Base-by-base conservation (phyloP, 2,329 filamentous ascomycete species). In the Paramyrothecium sp. region DNA sequence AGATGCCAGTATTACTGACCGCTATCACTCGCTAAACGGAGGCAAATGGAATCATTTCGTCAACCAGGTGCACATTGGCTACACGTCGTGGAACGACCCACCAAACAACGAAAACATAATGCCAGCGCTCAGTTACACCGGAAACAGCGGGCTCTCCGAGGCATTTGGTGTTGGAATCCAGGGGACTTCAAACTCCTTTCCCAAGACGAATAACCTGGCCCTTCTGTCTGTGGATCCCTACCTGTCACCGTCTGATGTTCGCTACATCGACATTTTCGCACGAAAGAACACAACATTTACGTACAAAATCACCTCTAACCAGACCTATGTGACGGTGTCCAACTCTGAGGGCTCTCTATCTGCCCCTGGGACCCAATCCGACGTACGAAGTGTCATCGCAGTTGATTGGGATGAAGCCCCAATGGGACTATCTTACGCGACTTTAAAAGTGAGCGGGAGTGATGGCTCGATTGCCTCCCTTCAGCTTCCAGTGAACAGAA, bases 301-400 rank as follows among this genome's bases (percentile, higher is more conserved):
- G 17, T 57, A 75, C 17, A 71, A 76, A 11, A 83, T 84, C 65
- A 70, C 75, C 54, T 87, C 80, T 7, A 74, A 74, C 58, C 71
- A 76, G 26, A 67, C 78, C 2, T 87, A 81, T 72, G 71, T 89
- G 12, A 76, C 75, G 56, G 75, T 85, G 17, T 81, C 77, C 16
- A 78, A 80, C 55, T 73, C 73, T n/a, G 77, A 68, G 2, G 85
- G 85, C 53, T 76, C 67, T 17, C 78, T 86, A 13, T 77, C 78
- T 4, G 73, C 66, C 3, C 69, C 70, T 8, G 80, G 56, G 21
- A 44, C 56, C 7, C 51, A 47, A 5, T 55, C 53, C 3, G 59
- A 62, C 23, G 53, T 38, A 11, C 55, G 63, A 23, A 58, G 61
- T 20, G 46, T 52, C 20, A 55, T 65, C 7, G 56, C 57, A 3